A percentile compares a stretch with the other conserved stretches of the same genome.
Evolutionary conservation across 306 rosid species (phyloP).

Genomic region (Lathyrus tuberosus): DNA sequence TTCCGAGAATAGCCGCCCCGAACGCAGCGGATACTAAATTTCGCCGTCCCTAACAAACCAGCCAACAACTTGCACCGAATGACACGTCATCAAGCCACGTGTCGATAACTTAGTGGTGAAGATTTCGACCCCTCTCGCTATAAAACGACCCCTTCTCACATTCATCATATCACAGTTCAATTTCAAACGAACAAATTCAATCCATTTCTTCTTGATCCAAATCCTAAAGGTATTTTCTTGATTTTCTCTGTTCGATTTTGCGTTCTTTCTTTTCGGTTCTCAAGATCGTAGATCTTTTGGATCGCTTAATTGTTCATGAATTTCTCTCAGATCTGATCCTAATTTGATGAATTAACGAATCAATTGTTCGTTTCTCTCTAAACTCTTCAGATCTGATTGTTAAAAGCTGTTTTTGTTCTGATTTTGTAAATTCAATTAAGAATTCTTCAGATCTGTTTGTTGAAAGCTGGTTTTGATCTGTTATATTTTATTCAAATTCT

Average conservation of each 20-base stretch:
- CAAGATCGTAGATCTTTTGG: background rate
- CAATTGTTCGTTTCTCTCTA: no score
- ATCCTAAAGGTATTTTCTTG: slow-evolving; percentile 35
- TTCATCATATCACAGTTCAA: background rate
- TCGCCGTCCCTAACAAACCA: background rate
- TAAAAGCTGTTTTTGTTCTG: no score
- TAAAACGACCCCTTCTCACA: slow-evolving; percentile 1
- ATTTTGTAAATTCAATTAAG: background rate
- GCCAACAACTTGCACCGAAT: background rate
- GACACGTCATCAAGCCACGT: slow-evolving; percentile 28
- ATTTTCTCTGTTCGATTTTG: background rate
- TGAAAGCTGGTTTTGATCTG: background rate
- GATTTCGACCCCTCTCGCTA: background rate
- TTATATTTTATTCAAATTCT: background rate
- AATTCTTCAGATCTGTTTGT: background rate
- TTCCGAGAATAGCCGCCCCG: slow-evolving; percentile 13
- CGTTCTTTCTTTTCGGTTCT: background rate
- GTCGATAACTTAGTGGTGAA: slow-evolving; percentile 5
- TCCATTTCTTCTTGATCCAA: background rate
- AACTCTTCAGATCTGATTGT: background rate
- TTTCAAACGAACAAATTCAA: background rate
- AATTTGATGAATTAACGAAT: no score
- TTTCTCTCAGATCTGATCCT: background rate
- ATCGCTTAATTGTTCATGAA: background rate
- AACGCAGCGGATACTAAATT: slow-evolving; percentile 20